Percentiles rank a stretch among this genome's conserved stretches.
These are phyloP conservation scores for Clonostachys sp. DNA, from an alignment of 2,329 filamentous ascomycete genomes.

Conservation along the genomic window DNA sequence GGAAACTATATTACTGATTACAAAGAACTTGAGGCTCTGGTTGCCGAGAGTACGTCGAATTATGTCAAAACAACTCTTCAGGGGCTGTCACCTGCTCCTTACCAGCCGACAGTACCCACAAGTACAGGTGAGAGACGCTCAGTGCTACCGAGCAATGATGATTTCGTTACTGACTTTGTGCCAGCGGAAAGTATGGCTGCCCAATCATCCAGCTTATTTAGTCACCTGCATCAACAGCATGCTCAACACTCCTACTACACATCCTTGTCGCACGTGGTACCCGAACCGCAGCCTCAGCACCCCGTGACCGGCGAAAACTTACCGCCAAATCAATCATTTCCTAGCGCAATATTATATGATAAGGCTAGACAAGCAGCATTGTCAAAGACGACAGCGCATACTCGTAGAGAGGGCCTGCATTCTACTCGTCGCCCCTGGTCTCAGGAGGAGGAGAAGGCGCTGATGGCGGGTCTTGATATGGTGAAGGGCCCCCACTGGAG, in stretches of 20 bases:
- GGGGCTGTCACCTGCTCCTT: conserved; percentile 34
- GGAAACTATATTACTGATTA: conserved; percentile 26
- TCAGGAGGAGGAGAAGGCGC: conserved; percentile 81
- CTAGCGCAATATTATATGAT: conserved; percentile 52
- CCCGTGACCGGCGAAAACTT: conserved; percentile 29
- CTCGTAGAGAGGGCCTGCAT: conserved; percentile 51
- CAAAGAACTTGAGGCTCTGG: conserved; percentile 35
- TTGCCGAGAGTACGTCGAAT: conserved; percentile 37
- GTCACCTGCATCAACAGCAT: conserved; percentile 20
- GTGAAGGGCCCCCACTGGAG: conserved; percentile 93
- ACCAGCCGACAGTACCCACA: conserved; percentile 33
- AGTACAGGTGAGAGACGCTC: conserved; percentile 25
- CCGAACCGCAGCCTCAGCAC: conserved; percentile 21
- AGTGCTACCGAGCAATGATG: too few species aligned
- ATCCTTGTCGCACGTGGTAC: conserved; percentile 23
- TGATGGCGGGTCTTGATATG: conserved; percentile 83
- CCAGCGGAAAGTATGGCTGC: conserved; percentile 23
- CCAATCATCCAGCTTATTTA: conserved; percentile 23
- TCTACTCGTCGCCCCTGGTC: conserved; percentile 77
- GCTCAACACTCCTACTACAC: conserved; percentile 25
- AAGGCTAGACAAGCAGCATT: conserved; percentile 54
- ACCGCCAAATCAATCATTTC: conserved; percentile 51
- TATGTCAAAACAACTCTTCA: conserved; percentile 38
- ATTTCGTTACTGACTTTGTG: conserved; percentile 2
- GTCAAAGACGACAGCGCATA: conserved; percentile 50